Percentiles rank a stretch among this genome's conserved stretches.
phyloP scores from a whole-genome alignment of 2,329 filamentous ascomycete species.

The Ilyonectria destructans region DNA sequence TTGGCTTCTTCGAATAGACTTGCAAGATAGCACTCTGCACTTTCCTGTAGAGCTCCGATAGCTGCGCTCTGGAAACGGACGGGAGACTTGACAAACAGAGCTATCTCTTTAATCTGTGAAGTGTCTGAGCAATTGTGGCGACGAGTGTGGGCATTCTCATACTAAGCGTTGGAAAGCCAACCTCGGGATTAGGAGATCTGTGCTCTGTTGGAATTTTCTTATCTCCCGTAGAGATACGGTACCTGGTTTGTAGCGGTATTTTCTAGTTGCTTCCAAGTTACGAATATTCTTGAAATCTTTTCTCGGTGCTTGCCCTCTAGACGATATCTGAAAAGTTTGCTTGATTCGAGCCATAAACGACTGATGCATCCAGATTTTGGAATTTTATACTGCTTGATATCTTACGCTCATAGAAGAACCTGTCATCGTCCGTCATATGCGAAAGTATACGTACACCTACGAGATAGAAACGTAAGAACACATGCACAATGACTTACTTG shows the following conservation, averaged over 20 bases:
- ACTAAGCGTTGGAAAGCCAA: not conserved
- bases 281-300: not conserved
- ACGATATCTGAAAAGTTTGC: not conserved
- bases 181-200: not conserved
- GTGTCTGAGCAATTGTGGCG: not conserved
- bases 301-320: not conserved
- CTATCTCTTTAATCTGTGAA: not conserved
- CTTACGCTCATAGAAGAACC: not conserved
- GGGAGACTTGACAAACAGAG: not conserved
- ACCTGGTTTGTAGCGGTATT: not conserved
- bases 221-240: not conserved
- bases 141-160: not conserved
- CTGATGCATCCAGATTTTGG: not conserved
- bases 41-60: not conserved
- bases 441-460: not conserved
- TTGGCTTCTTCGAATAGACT: not conserved
- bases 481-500: not conserved
- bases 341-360: not conserved
- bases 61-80: not conserved
- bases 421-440: not conserved
- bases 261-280: not conserved
- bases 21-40: not conserved
- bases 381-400: not conserved
- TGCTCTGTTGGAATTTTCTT: not conserved
- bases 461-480: not conserved